Evolutionary conservation across 78 protist genomes (phyloP), one percentile per base, ranked within the genome.

Genomic region (Dictyostelium discoideum): DNA sequence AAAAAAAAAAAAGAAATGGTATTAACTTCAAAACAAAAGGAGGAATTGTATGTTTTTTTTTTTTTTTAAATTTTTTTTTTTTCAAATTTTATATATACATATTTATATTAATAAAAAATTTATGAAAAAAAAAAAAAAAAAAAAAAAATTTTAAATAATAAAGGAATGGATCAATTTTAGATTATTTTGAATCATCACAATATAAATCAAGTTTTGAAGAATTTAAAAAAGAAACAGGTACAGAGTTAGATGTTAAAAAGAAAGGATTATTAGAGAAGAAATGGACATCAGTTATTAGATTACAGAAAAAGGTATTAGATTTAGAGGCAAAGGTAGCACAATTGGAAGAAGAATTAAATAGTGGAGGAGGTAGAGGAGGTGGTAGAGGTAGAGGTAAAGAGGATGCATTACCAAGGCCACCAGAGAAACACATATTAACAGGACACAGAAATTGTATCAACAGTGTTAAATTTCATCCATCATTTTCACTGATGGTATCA

Each of bases 261-360:
- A 93, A 82, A 57, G 97, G 97, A 54, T 90, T 97, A 24, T 82
- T 97, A 6, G 98, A 97, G 84, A 95, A 95, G 93, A 97, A 97
- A 79, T 97, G 98, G 98, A 96, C 96, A 54, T 96, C 98, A 20
- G 97, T 97, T 20, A 77, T 97, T 40, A 85, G 97, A 54, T 65
- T 97, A 32, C 97, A 97, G 63, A 93, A 93, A 46, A 97, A 97
- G 85, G 96, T 97, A 6, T 85, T 89, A 74, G 97, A 97, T 29
- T 92, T 97, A 20, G 97, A 96, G 65, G 89, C 92, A 54, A 72
- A 93, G 67, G 92, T 96, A 18, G 57, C 73, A 72, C 93, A 96
- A 65, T 76, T 96, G 10, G 96, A 94, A 37, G 97, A 88, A 48
- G 98, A 97, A 46, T n/a, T 96, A 42, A 78, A 89, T 32, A 69